phyloP scores from a whole-genome alignment of 176 grass and related monocot genomes.

The Oryza glaberrima region DNA sequence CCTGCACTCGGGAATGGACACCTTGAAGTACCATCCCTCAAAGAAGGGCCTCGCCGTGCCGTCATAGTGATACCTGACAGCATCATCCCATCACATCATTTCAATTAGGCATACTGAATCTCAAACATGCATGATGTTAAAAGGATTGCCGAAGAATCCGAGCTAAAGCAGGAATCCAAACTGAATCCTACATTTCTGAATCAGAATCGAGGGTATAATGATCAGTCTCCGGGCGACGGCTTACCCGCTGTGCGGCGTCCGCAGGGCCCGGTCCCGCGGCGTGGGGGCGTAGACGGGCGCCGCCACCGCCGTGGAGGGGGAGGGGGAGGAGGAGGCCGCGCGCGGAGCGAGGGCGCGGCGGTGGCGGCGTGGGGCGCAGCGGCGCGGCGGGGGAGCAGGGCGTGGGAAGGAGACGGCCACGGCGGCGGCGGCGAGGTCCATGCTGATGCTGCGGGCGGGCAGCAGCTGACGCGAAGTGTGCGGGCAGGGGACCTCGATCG shows the following conservation, averaged over 20 bases:
- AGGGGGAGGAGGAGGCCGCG: background rate
- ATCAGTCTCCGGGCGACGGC: background rate
- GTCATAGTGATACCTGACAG: slow-evolving; percentile 86
- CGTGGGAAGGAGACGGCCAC: background rate
- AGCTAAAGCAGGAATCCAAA: background rate
- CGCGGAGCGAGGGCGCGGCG: background rate
- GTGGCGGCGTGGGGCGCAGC: background rate
- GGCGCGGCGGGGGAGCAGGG: background rate
- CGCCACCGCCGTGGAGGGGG: background rate
- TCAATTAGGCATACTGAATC: background rate
- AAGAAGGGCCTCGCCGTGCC: slow-evolving; percentile 73
- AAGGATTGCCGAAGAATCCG: too few species aligned
- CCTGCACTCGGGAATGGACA: slow-evolving; percentile 67
- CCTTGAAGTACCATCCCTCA: slow-evolving; percentile 98
- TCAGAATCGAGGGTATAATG: background rate
- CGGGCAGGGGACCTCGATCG: background rate
- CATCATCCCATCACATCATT: background rate
- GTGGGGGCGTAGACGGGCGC: slow-evolving; percentile 69
- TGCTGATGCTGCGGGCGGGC: slow-evolving; percentile 10
- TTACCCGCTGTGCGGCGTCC: slow-evolving; percentile 95
- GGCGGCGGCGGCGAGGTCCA: slow-evolving; percentile 29
- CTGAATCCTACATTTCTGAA: background rate
- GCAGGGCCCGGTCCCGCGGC: slow-evolving; percentile 65
- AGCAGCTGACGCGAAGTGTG: background rate
- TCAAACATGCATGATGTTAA: background rate